Conservation (phyloP, 1,139 yeast species). For the Taphrina deformans region DNA sequence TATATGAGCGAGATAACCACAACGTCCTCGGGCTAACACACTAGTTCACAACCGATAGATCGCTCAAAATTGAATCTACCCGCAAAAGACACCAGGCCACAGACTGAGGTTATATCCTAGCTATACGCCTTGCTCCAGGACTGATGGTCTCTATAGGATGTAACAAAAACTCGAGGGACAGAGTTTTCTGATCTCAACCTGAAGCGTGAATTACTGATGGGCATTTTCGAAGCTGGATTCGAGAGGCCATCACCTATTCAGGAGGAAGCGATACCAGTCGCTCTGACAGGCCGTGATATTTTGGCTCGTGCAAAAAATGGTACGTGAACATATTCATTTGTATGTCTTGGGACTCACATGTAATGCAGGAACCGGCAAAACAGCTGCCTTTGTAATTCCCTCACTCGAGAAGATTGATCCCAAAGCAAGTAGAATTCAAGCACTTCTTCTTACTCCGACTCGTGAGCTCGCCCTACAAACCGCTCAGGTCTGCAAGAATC, state of each 20-base stretch:
- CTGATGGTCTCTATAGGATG: slow-evolving; percentile 53
- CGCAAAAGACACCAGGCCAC: slow-evolving; percentile 35
- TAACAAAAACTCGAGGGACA: slow-evolving; percentile 83
- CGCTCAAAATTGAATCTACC: slow-evolving; percentile 30
- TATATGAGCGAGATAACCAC: neutral
- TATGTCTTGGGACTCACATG: no score
- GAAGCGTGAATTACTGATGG: slow-evolving; percentile 83
- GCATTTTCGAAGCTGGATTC: slow-evolving; percentile 97
- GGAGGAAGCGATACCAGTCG: slow-evolving; percentile 95
- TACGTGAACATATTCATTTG: no score
- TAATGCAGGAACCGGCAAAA: slow-evolving; percentile 70
- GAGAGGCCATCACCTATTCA: slow-evolving; percentile 98
- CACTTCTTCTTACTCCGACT: slow-evolving; percentile 85
- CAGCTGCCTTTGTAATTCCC: slow-evolving; percentile 93
- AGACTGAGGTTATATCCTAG: slow-evolving; percentile 32
- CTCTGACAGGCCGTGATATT: slow-evolving; percentile 91
- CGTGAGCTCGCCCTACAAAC: slow-evolving; percentile 97
- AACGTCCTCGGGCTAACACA: neutral
- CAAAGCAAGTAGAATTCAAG: slow-evolving; percentile 79
- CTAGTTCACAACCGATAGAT: slow-evolving; percentile 9
- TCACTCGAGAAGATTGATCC: slow-evolving; percentile 82
- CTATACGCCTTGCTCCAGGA: no score
- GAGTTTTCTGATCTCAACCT: slow-evolving; percentile 68
- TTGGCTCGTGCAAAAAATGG: slow-evolving; percentile 98
- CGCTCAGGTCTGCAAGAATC: slow-evolving; percentile 94